Evolutionary conservation across 371 early-diverging fungal species (phyloP), one percentile per base, ranked within the genome.

Genomic region (Mortierella polycephala): DNA sequence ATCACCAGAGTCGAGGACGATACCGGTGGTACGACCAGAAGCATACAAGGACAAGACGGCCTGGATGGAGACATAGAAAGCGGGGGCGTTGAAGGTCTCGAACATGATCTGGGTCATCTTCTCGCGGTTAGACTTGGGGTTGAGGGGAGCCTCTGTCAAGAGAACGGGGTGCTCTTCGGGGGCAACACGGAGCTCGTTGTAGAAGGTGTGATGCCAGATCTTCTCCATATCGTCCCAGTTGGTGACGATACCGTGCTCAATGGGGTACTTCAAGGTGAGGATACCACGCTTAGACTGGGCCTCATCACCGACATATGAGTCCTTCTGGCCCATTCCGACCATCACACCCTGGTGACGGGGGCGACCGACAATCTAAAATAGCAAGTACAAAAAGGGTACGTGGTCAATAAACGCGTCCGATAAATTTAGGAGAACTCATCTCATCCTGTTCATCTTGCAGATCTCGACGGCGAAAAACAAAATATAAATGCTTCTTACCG

Each of bases 221-320:
- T 88, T 87, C 85, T 97, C 98, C 97, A 98, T 96, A 74, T 97
- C 97, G 69, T 93, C 94, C 95, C 98, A 98, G 83, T 96, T 92
- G 50, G 91, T 94, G 45, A 97, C 94, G 72, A 97, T 91, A 58
- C 99, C 99, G 79, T 97, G 96, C 82, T 96, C 94, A 76, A 98
- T 90, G 45, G 98, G 99, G 77, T 98, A 97, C 74, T 89, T 91
- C 70, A 98, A 89, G 65, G 91, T 91, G 57, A 97, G 87, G 55
- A 97, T 85, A 7, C 97, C 98, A 39, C 98, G 91, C 49, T 94
- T 84, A 69, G 96, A 96, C 83, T 95, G 94, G 7, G 97, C 98
- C 73, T 93, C 92, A 53, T 89, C 87, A 9, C 99, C 98, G 71
- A 98, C 95, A 82, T 96, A 98, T 44, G 89, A 88, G 70, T 96